Percentiles rank a stretch among this genome's conserved stretches.
Evolutionary conservation across 2,329 filamentous ascomycete species (phyloP).

Genomic region (Balansia obtecta): DNA sequence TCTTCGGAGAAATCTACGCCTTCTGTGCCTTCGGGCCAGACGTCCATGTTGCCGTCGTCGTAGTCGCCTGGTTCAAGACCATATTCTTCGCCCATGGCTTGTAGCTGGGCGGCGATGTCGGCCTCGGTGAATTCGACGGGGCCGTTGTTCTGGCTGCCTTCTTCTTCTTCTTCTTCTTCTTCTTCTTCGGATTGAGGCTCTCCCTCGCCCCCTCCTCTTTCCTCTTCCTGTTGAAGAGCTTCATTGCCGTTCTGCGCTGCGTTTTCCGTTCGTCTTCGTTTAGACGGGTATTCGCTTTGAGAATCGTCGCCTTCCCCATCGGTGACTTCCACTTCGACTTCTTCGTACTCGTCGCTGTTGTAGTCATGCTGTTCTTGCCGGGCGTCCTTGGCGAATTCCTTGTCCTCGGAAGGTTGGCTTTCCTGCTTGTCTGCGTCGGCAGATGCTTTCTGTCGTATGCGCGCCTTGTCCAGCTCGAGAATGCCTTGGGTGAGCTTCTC

Average conservation of each 20-base stretch:
- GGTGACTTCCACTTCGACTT: constrained; percentile 49
- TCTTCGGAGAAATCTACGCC: constrained; percentile 59
- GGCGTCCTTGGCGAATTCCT: constrained; percentile 11
- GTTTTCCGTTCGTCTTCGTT: constrained; percentile 43
- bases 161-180: no score
- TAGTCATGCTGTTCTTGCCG: constrained; percentile 22
- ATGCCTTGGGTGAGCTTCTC: constrained; percentile 74
- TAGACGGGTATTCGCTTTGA: constrained; percentile 37
- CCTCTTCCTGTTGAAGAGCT: constrained; percentile 6
- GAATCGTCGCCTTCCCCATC: constrained; percentile 37
- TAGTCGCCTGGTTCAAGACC: constrained; percentile 68
- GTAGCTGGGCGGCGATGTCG: constrained; percentile 85
- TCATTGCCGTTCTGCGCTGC: constrained; percentile 40
- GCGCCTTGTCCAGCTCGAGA: constrained; percentile 57
- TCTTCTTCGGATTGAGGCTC: constrained; percentile 12
- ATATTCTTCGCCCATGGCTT: constrained; percentile 79
- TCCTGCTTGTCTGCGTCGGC: constrained; percentile 10
- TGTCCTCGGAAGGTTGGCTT: not conserved
- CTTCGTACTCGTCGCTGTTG: constrained; percentile 64
- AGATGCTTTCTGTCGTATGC: constrained; percentile 46
- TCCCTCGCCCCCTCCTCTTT: constrained; percentile 27
- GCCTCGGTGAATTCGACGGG: constrained; percentile 81
- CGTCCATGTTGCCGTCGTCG: constrained; percentile 47
- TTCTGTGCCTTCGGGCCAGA: constrained; percentile 60
- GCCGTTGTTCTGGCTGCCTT: constrained; percentile 19